phyloP scores from a whole-genome alignment of 2,329 filamentous ascomycete species.

The Metarhizium album region DNA sequence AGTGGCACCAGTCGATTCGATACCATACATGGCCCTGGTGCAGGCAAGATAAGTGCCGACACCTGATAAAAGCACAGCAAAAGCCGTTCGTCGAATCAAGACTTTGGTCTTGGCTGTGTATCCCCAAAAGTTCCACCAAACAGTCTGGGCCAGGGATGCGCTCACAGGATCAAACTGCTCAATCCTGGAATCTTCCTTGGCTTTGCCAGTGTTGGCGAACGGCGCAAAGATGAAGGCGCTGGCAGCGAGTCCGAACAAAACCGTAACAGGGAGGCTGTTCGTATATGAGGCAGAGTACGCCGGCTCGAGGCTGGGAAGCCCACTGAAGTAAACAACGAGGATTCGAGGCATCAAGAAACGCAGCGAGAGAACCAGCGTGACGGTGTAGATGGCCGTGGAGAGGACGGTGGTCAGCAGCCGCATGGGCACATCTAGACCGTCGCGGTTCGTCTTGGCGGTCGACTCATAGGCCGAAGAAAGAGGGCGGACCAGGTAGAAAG shows the following conservation, averaged over 20 bases:
- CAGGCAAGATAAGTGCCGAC: slow-evolving; percentile 53
- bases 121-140: slow-evolving; percentile 64
- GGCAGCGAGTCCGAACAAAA: slow-evolving; percentile 56
- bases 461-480: slow-evolving; percentile 53
- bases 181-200: slow-evolving; percentile 35
- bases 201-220: slow-evolving; percentile 42
- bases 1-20: slow-evolving; percentile 57
- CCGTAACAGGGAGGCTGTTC: slow-evolving; percentile 47
- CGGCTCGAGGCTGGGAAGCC: slow-evolving; percentile 55
- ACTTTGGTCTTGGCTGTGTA: slow-evolving; percentile 52
- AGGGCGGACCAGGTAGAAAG: slow-evolving; percentile 64
- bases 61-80: slow-evolving; percentile 46
- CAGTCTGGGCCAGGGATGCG: slow-evolving; percentile 57
- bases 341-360: slow-evolving; percentile 58
- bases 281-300: slow-evolving; percentile 54
- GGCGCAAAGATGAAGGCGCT: slow-evolving; percentile 70
- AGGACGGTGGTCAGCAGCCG: slow-evolving; percentile 56
- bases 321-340: slow-evolving; percentile 67
- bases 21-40: slow-evolving; percentile 55
- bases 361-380: slow-evolving; percentile 60
- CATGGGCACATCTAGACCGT: slow-evolving; percentile 55
- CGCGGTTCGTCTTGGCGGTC: slow-evolving; percentile 46
- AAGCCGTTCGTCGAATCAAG: slow-evolving; percentile 52
- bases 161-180: slow-evolving; percentile 51
- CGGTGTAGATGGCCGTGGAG: slow-evolving; percentile 61